phyloP scores from a whole-genome alignment of 1,284 basidiomycete genomes.

The Apiotrichum laibachii region DNA sequence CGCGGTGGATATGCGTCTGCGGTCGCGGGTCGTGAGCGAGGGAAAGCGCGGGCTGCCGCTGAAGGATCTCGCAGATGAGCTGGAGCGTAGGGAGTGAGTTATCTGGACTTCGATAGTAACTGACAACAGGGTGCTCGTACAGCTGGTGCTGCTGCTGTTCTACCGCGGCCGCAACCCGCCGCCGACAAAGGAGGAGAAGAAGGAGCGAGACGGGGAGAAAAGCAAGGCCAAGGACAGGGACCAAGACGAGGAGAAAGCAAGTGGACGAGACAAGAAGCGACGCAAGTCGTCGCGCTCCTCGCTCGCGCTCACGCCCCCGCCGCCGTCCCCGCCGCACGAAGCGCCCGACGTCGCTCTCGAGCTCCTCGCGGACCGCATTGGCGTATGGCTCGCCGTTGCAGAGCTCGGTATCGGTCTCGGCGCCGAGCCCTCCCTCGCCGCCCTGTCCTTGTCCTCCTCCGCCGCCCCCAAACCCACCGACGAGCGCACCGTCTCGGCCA shows the following conservation, averaged over 20 bases:
- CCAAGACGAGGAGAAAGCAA: no score
- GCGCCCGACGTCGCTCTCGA: slow-evolving; percentile 33
- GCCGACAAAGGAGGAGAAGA: slow-evolving; percentile 2
- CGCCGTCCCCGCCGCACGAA: slow-evolving; percentile 14
- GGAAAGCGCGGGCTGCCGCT: slow-evolving; percentile 17
- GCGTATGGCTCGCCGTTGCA: slow-evolving; percentile 44
- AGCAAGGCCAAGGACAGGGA: no score
- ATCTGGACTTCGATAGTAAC: neutral
- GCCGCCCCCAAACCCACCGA: slow-evolving; percentile 14
- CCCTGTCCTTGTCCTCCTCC: neutral
- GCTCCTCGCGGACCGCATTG: slow-evolving; percentile 39
- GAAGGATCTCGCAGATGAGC: slow-evolving; percentile 31
- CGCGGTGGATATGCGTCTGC: slow-evolving; percentile 26
- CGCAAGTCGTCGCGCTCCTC: no score
- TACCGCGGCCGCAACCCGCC: slow-evolving; percentile 15
- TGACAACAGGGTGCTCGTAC: slow-evolving; percentile 35
- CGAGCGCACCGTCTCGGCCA: slow-evolving; percentile 10
- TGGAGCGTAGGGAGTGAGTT: slow-evolving; percentile 45
- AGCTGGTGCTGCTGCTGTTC: slow-evolving; percentile 35
- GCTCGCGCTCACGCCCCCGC: neutral
- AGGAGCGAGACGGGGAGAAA: slow-evolving; percentile 17
- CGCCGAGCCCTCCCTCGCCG: neutral
- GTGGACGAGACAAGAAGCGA: no score
- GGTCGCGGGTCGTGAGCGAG: slow-evolving; percentile 25
- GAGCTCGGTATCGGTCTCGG: slow-evolving; percentile 38